Evolutionary conservation across 257 asterid species (phyloP).

Genomic region (Solanum ossicruentum): DNA sequence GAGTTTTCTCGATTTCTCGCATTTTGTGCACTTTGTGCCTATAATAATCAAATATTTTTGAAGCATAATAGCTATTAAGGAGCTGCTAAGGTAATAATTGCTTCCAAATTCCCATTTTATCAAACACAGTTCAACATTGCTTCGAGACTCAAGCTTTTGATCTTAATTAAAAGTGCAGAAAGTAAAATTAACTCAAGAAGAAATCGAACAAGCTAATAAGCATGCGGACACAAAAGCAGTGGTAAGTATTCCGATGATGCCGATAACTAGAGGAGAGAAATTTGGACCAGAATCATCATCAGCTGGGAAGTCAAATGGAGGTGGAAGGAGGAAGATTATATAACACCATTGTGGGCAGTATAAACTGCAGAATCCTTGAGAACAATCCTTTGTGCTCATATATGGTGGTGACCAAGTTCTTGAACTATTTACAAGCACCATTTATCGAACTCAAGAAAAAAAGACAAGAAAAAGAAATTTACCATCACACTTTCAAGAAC

Average conservation of each 20-base stretch:
- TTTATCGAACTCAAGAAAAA: neutral
- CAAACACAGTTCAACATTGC: too few relatives aligned
- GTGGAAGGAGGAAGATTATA: conserved; percentile 38
- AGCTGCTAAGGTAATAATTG: too few relatives aligned
- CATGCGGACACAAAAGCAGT: conserved; percentile 5
- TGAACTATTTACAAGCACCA: conserved; percentile 13
- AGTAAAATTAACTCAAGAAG: too few relatives aligned
- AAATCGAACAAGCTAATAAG: too few relatives aligned
- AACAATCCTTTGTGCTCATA: conserved; percentile 32
- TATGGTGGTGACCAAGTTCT: conserved; percentile 23
- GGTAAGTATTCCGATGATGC: conserved; percentile 24
- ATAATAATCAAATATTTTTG: too few relatives aligned
- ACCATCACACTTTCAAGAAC: neutral
- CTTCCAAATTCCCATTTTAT: too few relatives aligned
- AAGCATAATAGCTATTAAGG: too few relatives aligned
- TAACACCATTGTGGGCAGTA: conserved; percentile 53
- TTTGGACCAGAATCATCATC: conserved; percentile 10
- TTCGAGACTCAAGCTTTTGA: too few relatives aligned
- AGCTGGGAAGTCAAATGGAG: conserved; percentile 9
- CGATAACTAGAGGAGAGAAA: conserved; percentile 34
- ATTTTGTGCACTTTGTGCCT: too few relatives aligned
- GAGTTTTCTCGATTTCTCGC: too few relatives aligned
- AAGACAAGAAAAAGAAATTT: neutral
- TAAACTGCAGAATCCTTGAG: conserved; percentile 38
- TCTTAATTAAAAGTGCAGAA: too few relatives aligned